These are phyloP conservation scores for Hyaloscypha hepaticicola DNA, from an alignment of 495 filamentous ascomycete genomes.

Conservation along the genomic window DNA sequence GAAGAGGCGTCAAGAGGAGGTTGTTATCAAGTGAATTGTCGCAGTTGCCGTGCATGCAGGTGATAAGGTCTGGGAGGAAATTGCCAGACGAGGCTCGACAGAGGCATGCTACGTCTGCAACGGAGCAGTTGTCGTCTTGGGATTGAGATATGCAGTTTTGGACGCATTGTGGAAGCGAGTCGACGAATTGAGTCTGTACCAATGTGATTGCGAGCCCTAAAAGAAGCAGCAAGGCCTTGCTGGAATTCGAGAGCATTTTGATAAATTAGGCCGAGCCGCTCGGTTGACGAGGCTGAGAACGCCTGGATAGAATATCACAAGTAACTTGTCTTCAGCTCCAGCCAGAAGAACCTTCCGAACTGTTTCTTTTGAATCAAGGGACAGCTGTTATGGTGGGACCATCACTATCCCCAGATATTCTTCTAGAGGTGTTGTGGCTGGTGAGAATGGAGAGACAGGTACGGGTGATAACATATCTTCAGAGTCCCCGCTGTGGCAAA, in stretches of 20 bases:
- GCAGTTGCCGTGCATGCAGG: slow-evolving; percentile 41
- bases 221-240: slow-evolving; percentile 33
- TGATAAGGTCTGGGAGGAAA: slow-evolving; percentile 36
- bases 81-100: slow-evolving; percentile 35
- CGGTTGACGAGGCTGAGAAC: background rate
- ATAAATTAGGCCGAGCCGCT: background rate
- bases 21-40: slow-evolving; percentile 30
- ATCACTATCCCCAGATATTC: background rate
- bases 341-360: background rate
- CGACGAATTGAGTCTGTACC: slow-evolving; percentile 33
- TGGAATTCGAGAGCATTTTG: background rate
- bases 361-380: background rate
- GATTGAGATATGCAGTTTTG: slow-evolving; percentile 37
- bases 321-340: background rate
- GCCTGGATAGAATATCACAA: background rate
- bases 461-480: slow-evolving; percentile 1
- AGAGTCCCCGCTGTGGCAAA: slow-evolving; percentile 22
- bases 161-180: slow-evolving; percentile 31
- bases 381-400: slow-evolving; percentile 8
- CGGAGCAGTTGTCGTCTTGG: slow-evolving; percentile 30
- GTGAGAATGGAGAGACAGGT: background rate
- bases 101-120: slow-evolving; percentile 36
- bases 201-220: slow-evolving; percentile 27
- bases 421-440: slow-evolving; percentile 7
- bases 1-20: slow-evolving; percentile 34